These are phyloP conservation scores for Aspergillus transmontanensis DNA, from an alignment of 2,329 filamentous ascomycete species.

Conservation along the genomic window DNA sequence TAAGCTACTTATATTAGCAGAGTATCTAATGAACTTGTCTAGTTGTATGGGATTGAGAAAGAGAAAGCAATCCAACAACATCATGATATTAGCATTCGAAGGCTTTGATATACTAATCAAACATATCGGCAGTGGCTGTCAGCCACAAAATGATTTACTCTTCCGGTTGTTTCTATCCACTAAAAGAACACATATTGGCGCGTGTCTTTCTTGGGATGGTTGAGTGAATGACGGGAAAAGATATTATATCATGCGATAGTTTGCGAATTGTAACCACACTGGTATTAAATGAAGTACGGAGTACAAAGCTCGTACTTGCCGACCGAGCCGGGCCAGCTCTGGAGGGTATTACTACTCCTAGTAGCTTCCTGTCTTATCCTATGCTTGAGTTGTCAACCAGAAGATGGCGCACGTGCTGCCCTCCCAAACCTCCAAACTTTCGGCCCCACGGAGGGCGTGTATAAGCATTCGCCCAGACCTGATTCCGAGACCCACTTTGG, in stretches of 20 bases:
- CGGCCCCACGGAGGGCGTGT: neutral
- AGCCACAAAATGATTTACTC: neutral
- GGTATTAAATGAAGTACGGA: neutral
- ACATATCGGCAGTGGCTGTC: neutral
- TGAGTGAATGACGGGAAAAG: neutral
- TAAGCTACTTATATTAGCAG: neutral
- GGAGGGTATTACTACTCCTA: neutral
- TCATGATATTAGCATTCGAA: neutral
- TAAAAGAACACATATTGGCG: neutral
- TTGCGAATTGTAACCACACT: neutral
- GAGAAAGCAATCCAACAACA: too few relatives aligned
- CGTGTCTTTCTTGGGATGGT: neutral
- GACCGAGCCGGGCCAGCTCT: neutral
- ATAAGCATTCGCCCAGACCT: slow-evolving; percentile 9
- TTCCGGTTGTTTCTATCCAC: neutral
- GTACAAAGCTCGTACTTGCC: neutral
- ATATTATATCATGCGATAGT: neutral
- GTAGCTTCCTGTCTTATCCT: neutral
- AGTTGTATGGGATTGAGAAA: too few relatives aligned
- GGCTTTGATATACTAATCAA: neutral
- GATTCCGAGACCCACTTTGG: neutral
- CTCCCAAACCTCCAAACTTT: neutral
- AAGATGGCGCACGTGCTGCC: slow-evolving; percentile 4
- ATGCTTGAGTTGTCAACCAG: neutral
- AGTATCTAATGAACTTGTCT: too few relatives aligned